phyloP scores from a whole-genome alignment of 2,329 filamentous ascomycete genomes.

The Penicillium sp. region DNA sequence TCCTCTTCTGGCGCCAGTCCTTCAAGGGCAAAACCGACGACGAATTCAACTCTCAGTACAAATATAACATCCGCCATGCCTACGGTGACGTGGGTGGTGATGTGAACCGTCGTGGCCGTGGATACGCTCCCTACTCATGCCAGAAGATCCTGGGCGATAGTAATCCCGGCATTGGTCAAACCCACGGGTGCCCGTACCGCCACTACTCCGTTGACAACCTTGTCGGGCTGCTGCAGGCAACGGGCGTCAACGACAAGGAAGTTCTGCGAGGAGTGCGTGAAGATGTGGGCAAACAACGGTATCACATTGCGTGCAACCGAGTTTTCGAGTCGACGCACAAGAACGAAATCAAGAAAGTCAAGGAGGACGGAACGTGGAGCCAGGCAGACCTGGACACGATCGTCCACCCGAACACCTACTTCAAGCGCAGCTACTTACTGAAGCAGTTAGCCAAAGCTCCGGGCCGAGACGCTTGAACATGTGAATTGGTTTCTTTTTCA shows the following conservation, averaged over 20 bases:
- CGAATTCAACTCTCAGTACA: constrained; percentile 94
- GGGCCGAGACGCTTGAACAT: constrained; percentile 41
- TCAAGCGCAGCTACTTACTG: constrained; percentile 85
- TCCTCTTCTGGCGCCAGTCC: constrained; percentile 81
- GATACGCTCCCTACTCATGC: constrained; percentile 87
- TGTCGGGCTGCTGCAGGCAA: constrained; percentile 65
- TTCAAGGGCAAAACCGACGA: constrained; percentile 90
- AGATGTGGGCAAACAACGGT: constrained; percentile 82
- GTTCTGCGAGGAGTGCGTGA: constrained; percentile 77
- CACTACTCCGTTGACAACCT: constrained; percentile 90
- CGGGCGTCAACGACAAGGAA: constrained; percentile 72
- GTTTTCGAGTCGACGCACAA: constrained; percentile 89
- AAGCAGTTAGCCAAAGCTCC: constrained; percentile 64
- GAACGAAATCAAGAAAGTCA: constrained; percentile 67
- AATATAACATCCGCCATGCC: constrained; percentile 90
- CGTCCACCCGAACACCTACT: constrained; percentile 95
- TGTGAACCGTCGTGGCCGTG: constrained; percentile 74
- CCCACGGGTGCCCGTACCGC: constrained; percentile 93
- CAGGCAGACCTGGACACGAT: constrained; percentile 84
- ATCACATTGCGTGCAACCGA: constrained; percentile 91
- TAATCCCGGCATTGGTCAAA: constrained; percentile 77
- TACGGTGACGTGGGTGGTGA: constrained; percentile 97
- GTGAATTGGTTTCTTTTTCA: constrained; percentile 34
- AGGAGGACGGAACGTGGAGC: constrained; percentile 67
- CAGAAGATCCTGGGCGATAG: constrained; percentile 92